Base-by-base conservation (phyloP, 2,329 filamentous ascomycete species). In the Ceratocystis lukuohia region DNA sequence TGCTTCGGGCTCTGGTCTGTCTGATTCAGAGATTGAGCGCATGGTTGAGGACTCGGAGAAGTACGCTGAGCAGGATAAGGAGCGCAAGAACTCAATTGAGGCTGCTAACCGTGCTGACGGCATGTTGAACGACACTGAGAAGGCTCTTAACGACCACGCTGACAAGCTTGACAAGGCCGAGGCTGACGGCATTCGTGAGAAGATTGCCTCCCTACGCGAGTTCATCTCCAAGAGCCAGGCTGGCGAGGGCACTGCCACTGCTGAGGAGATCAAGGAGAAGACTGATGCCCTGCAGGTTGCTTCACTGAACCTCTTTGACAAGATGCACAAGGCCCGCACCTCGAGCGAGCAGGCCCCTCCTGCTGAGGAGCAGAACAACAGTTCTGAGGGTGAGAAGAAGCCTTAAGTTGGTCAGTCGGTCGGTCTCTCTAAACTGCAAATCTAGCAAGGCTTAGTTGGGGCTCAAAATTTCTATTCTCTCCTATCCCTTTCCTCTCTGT, bases 11-110 rank as follows among this genome's bases (percentile, higher is more conserved):
- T 97, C 93, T 70, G 93, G 94, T 85, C 88, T 97, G 67, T 96
- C 91, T 61, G 92, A 99, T 69, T 78, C 83, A 66, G 93, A 99
- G 83, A 99, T 99, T 71, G 85, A 96, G 82, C 87, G 85, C 80
- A 97, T 99, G 94, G 92, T 99, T 75, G 83, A 93, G 76, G 94
- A 97, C 76, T 95, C 94, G 65, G 93, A 97, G 87, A 93, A 91
- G 80, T 97, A 95, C 76, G 91, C 89, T 68, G 92, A 94, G 80
- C 77, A 86, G 71, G 93, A 97, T 77, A 96, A 96, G 87, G 91
- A 95, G 82, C 92, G 93, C 82, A 97, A 96, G 88, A 79, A 84
- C 71, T 84, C 91, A 72, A 99, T 97, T 71, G 94, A 99, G 83
- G 84, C 91, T 73, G 91, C 93, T 83, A 99, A 99, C 88, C 89